Evolutionary conservation across 805 yeast species (phyloP), one percentile per base, ranked within the genome.

Genomic region (Wickerhamomyces bisporus): DNA sequence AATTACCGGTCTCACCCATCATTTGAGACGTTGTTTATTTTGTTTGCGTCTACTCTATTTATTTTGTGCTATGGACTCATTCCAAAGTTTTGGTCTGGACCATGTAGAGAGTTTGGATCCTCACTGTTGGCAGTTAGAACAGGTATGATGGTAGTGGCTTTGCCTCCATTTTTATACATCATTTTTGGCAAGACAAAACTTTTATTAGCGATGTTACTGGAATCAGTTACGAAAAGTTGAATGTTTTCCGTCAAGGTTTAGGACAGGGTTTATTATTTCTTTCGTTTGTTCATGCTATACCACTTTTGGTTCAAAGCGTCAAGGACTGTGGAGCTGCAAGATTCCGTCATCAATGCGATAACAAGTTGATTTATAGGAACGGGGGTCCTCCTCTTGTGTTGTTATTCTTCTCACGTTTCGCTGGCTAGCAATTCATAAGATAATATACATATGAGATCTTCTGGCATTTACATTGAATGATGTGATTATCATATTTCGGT

Each of bases 61-160:
- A 33, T 55, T 7, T 30, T 63, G 7, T 52, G 61, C 13, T 56
- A 55, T 41, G 40, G 56, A 15, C 63, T 65, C 26, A 49, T 64
- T 53, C 80, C 81, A 6, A 73, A 68, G 36, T 64, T 65, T 34
- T 74, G 71, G 66, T 71, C 70, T 43, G 57, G 80, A 39, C 73
- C 58, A 0, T 77, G 82, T 50, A 26, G 57, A 6, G 77, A 75
- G 0, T 75, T 75, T 52, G 82, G 81, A 2, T 63, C 77, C 3
- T 77, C 81, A 13, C 81, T 80, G 10, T 42, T 77, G 26, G 77
- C 77, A 0, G 68, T 72, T 2, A 54, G 81, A 34, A 61, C 79
- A 1, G 81, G 80, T 3, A 43, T 73, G 23, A 66, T 70, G 68
- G 66, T 75, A 1, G 58, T 66, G 25, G 75, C 77, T 0, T 55